phyloP scores from a whole-genome alignment of 352 stramenopile genomes.

The Thraustotheca clavata region DNA sequence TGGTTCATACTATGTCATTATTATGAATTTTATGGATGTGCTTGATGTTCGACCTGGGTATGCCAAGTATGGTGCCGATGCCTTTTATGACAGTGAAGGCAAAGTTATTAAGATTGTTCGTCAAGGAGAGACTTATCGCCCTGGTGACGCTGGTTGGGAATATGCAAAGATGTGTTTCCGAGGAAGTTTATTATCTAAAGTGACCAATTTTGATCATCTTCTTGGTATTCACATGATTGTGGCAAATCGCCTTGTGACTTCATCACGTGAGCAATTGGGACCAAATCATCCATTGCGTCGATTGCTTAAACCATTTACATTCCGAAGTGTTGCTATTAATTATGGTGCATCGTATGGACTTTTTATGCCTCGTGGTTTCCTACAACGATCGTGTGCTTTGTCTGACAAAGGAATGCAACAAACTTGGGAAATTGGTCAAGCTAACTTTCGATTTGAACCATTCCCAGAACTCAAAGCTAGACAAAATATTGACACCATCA shows the following conservation, averaged over 20 bases:
- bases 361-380: slow-evolving; percentile 7
- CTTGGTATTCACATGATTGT: slow-evolving; percentile 9
- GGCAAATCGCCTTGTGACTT: slow-evolving; percentile 8
- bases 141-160: background rate
- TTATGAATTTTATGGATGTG: background rate
- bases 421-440: background rate
- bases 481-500: slow-evolving; percentile 15
- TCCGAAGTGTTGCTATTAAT: slow-evolving; percentile 10
- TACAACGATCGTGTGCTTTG: slow-evolving; percentile 6
- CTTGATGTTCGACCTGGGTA: slow-evolving; percentile 8
- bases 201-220: slow-evolving; percentile 18
- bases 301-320: slow-evolving; percentile 16
- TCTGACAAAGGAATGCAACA: background rate
- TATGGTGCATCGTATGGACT: background rate
- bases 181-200: background rate
- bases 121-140: background rate
- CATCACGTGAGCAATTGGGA: background rate
- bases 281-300: slow-evolving; percentile 6
- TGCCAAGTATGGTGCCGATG: slow-evolving; percentile 18
- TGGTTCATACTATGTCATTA: slow-evolving; percentile 8
- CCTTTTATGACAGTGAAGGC: slow-evolving; percentile 9
- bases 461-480: slow-evolving; percentile 3
- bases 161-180: slow-evolving; percentile 19
- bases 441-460: background rate
- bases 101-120: slow-evolving; percentile 16